Conservation (phyloP, 169 alveolate species). For the Blepharisma undulans region DNA sequence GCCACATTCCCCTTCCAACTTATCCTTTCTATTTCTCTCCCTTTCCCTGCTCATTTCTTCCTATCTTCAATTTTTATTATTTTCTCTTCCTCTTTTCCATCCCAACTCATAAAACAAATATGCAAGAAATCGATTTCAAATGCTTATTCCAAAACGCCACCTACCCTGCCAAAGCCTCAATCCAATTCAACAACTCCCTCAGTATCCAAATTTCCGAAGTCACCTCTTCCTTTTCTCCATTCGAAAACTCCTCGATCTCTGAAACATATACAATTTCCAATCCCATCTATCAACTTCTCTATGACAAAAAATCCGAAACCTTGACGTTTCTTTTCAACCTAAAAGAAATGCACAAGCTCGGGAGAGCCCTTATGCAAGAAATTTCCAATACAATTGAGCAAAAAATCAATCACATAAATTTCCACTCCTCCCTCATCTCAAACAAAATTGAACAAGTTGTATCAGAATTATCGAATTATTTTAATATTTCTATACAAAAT, state of each 20-base stretch:
- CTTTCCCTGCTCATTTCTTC: not conserved
- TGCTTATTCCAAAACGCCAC: not conserved
- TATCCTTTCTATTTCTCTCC: not conserved
- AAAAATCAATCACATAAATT: not conserved
- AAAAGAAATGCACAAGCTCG: not conserved
- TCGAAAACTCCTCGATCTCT: not conserved
- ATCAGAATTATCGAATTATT: not conserved
- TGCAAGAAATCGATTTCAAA: conserved; percentile 2
- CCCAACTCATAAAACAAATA: not conserved
- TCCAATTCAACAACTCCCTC: not conserved
- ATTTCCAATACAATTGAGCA: not conserved
- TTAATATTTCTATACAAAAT: not conserved
- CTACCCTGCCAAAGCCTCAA: conserved; percentile 1
- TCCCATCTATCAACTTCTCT: not conserved
- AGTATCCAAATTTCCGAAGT: not conserved
- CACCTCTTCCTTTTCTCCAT: not conserved
- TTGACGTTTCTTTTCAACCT: not conserved
- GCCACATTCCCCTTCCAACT: not conserved
- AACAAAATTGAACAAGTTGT: not conserved
- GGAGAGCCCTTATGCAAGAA: not conserved
- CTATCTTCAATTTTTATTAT: not conserved
- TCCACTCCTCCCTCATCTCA: not conserved
- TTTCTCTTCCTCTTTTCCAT: too few relatives aligned
- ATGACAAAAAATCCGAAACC: not conserved
- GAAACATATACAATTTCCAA: not conserved